Percentiles rank a stretch among this genome's conserved stretches.
Evolutionary conservation across 1,284 basidiomycete species (phyloP).

Genomic region (Trichosporon inkin): DNA sequence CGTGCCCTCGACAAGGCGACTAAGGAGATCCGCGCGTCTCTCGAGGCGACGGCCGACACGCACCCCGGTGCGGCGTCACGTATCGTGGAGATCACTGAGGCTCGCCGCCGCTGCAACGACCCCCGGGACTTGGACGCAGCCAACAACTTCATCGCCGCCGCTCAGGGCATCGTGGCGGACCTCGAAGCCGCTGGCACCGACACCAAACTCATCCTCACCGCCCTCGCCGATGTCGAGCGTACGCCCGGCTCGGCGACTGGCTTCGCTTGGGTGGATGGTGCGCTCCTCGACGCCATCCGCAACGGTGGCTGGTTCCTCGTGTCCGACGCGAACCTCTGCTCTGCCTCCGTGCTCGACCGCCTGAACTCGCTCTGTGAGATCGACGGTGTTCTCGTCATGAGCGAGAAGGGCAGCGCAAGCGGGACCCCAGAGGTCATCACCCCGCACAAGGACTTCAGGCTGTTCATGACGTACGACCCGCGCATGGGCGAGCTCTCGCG

Average conservation of each 20-base stretch:
- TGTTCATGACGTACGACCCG: conserved; percentile 93
- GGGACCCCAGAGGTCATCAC: conserved; percentile 63
- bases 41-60: conserved; percentile 25
- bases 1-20: conserved; percentile 24
- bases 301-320: conserved; percentile 85
- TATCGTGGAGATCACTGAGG: conserved; percentile 18
- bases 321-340: conserved; percentile 92
- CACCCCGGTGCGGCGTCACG: conserved; percentile 20
- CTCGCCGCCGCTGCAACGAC: conserved; percentile 24
- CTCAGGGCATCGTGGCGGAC: conserved; percentile 19
- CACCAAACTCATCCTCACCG: conserved; percentile 20
- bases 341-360: conserved; percentile 90
- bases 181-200: conserved; percentile 30
- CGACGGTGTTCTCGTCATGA: conserved; percentile 74
- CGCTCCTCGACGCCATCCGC: conserved; percentile 82
- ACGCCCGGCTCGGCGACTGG: conserved; percentile 53
- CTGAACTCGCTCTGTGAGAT: conserved; percentile 94
- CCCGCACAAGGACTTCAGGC: conserved; percentile 83
- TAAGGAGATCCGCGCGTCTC: conserved; percentile 13
- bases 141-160: conserved; percentile 15
- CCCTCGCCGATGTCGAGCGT: conserved; percentile 24
- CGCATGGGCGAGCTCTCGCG: conserved; percentile 89
- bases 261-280: conserved; percentile 96
- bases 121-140: conserved; percentile 18
- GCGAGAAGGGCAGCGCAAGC: conserved; percentile 80